phyloP scores from a whole-genome alignment of 2,329 filamentous ascomycete genomes.

The Ophiocordyceps camponoti-rufipedis region DNA sequence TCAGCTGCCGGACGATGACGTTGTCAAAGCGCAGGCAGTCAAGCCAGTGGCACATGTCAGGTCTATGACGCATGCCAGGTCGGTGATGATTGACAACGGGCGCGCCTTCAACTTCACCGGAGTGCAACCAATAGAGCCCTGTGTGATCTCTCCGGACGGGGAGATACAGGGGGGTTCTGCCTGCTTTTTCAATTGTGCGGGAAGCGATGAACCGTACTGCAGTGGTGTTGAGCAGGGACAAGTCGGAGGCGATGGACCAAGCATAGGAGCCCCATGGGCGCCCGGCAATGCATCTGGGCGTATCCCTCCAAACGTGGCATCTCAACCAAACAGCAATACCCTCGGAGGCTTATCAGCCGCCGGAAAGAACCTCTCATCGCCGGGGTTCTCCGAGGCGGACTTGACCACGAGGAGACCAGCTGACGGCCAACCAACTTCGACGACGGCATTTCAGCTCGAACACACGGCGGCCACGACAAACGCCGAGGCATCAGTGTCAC shows the following conservation, averaged over 20 bases:
- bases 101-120: background rate
- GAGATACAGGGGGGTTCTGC: constrained; percentile 13
- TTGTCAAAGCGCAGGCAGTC: background rate
- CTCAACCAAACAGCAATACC: constrained; percentile 4
- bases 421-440: background rate
- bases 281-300: background rate
- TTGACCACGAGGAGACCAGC: too few species aligned
- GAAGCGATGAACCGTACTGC: constrained; percentile 19
- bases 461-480: background rate
- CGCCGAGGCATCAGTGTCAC: too few species aligned
- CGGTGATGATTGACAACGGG: background rate
- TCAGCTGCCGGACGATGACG: constrained; percentile 4
- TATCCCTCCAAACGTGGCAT: too few species aligned
- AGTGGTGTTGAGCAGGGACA: constrained; percentile 15
- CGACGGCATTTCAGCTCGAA: background rate
- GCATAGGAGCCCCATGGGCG: background rate
- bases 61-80: background rate
- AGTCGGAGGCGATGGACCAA: background rate
- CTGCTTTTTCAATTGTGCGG: constrained; percentile 21
- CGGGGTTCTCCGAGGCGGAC: too few species aligned
- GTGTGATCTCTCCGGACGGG: constrained; percentile 20
- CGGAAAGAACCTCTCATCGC: constrained; percentile 8
- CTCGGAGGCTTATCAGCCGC: constrained; percentile 26
- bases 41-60: background rate
- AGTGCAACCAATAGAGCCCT: constrained; percentile 12